These are phyloP conservation scores for Blumeria graminis DNA, from an alignment of 2,329 filamentous ascomycete genomes.

Conservation along the genomic window DNA sequence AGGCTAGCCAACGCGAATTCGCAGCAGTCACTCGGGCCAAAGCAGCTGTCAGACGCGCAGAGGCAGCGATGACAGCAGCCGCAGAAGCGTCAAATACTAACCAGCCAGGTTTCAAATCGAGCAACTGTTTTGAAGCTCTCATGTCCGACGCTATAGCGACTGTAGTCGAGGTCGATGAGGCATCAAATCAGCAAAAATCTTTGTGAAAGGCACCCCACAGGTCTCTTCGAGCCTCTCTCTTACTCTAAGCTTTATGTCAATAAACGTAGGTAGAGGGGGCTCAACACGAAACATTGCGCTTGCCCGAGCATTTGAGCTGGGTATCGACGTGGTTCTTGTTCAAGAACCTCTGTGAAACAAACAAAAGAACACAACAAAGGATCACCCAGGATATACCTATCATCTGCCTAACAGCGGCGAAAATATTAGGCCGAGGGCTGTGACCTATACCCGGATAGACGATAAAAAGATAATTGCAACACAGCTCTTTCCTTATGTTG, in stretches of 20 bases:
- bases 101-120: too few relatives aligned
- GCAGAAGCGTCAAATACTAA: too few relatives aligned
- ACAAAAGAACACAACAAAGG: not conserved
- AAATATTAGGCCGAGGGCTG: not conserved
- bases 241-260: too few relatives aligned
- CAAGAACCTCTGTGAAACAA: not conserved
- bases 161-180: not conserved
- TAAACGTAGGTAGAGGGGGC: too few relatives aligned
- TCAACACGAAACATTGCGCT: too few relatives aligned
- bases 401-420: not conserved
- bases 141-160: not conserved
- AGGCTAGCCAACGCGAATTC: too few relatives aligned
- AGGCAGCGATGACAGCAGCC: too few relatives aligned
- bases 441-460: not conserved
- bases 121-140: not conserved
- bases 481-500: not conserved
- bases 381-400: not conserved
- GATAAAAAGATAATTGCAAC: not conserved
- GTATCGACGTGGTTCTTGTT: not conserved
- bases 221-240: too few relatives aligned
- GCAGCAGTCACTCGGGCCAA: too few relatives aligned
- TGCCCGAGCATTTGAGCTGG: not conserved
- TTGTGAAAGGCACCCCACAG: not conserved
- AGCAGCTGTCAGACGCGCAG: too few relatives aligned
- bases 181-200: not conserved